Base-by-base conservation (phyloP, 371 early-diverging fungal species). In the Parasitella parasitica region DNA sequence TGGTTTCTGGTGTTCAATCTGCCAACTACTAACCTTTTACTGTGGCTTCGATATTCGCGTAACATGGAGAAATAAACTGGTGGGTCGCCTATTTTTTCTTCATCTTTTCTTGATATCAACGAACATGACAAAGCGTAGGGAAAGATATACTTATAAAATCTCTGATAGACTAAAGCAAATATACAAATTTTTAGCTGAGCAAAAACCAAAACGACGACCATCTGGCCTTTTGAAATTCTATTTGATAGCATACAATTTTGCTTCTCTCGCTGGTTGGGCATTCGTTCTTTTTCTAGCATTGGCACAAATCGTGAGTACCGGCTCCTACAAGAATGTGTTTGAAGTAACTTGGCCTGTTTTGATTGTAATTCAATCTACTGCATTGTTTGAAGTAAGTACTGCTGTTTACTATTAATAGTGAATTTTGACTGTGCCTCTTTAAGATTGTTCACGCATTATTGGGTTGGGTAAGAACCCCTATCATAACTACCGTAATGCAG, bases 391-490 rank as follows among this genome's bases (percentile, higher is more conserved):
- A 77, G 84, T 91, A 39, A 58, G 49, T 28, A 11, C 1, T 20
- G 11, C 16, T 13, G 1, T 20, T 5, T 32, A 15, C 5, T 22
- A 13, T 41, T 27, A 20, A 24, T 28, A 22, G 58, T 49, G 18
- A 52, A 63, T 20, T n/a, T n/a, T 5, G 20, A 43, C 1, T 24
- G 15, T n/a, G 4, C 30, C 13, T 3, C 30, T 27, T 15, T 0
- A 16, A 84, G 81, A 58, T 57, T 22, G 34, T 57, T 32, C 58
- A 57, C 30, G 58, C 36, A 6, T 54, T 57, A 15, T 24, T 77
- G 73, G 90, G 91, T 5, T 75, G 91, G 56, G 95, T 97, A 37
- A 86, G 86, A 65, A 87, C 95, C 2, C 87, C 94, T n/a, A 77
- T 92, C 3, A 57, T 79, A 30, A 93, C 94, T 0, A 95, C 92